phyloP scores from a whole-genome alignment of 805 yeast genomes.

The Myxozyma nipponensis region DNA sequence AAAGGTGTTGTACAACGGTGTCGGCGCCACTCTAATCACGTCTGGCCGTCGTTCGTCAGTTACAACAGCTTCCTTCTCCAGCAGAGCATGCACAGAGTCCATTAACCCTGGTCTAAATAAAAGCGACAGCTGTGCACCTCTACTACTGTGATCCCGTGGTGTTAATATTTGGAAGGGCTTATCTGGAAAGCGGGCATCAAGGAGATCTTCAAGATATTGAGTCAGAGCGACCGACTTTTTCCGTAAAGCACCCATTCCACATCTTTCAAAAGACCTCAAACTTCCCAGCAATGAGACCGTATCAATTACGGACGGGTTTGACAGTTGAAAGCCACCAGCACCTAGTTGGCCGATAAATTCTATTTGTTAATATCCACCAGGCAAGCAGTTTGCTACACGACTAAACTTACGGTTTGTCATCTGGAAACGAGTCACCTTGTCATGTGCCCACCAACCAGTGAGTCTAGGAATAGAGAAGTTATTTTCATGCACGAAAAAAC shows the following conservation, averaged over 20 bases:
- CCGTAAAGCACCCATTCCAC: conserved; percentile 56
- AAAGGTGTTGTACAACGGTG: conserved; percentile 77
- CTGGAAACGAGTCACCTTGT: conserved; percentile 61
- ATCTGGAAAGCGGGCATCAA: conserved; percentile 40
- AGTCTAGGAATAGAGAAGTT: conserved; percentile 52
- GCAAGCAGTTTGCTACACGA: too few species aligned
- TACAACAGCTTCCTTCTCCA: conserved; percentile 58
- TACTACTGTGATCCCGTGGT: conserved; percentile 51
- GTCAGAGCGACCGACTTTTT: conserved; percentile 58
- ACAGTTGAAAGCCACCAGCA: conserved; percentile 84
- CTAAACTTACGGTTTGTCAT: conserved; percentile 45
- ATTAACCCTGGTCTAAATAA: conserved; percentile 61
- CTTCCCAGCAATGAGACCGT: conserved; percentile 70
- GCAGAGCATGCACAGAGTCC: conserved; percentile 52
- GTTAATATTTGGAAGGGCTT: conserved; percentile 63
- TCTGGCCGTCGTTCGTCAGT: conserved; percentile 88
- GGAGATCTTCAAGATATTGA: conserved; percentile 47
- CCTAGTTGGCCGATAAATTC: conserved; percentile 60
- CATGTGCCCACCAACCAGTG: conserved; percentile 99
- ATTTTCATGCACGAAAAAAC: conserved; percentile 69
- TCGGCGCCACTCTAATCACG: conserved; percentile 87
- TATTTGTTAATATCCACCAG: not conserved
- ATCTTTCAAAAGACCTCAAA: conserved; percentile 53
- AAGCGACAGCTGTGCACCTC: conserved; percentile 85
- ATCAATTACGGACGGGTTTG: conserved; percentile 85